Conservation (phyloP, 202 grass and related monocot species). For the Setaria italica region DNA sequence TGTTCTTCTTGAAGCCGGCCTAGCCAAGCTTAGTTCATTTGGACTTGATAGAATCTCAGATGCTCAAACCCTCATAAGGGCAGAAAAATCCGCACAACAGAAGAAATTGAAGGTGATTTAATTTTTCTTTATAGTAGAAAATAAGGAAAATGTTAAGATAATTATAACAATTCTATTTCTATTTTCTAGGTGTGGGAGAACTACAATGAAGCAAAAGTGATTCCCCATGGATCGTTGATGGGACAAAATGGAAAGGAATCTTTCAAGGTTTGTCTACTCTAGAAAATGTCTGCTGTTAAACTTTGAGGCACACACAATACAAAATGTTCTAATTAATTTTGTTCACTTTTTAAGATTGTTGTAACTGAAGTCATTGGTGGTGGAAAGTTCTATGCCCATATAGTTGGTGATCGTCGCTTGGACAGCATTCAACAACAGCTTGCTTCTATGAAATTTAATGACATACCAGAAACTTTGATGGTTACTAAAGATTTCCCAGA, state of each 20-base stretch:
- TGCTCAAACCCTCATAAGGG: slow-evolving; percentile 59
- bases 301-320: neutral
- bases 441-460: slow-evolving; percentile 46
- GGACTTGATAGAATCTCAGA: slow-evolving; percentile 80
- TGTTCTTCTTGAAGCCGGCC: slow-evolving; percentile 79
- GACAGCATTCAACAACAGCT: slow-evolving; percentile 73
- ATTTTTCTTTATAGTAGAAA: neutral
- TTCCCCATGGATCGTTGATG: slow-evolving; percentile 54
- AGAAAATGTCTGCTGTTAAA: neutral
- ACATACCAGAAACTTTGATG: slow-evolving; percentile 22
- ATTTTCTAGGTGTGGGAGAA: slow-evolving; percentile 81
- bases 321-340: neutral
- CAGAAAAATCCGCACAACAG: slow-evolving; percentile 87
- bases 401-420: slow-evolving; percentile 65
- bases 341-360: slow-evolving; percentile 59
- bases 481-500: neutral
- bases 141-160: neutral
- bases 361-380: slow-evolving; percentile 80
- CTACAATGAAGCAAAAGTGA: slow-evolving; percentile 62
- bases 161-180: neutral
- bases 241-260: slow-evolving; percentile 71
- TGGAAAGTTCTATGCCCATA: slow-evolving; percentile 87
- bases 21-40: slow-evolving; percentile 85
- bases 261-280: slow-evolving; percentile 64
- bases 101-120: slow-evolving; percentile 73